Conservation (phyloP, 2,329 filamentous ascomycete species). For the Bimuria novae-zelandiae region DNA sequence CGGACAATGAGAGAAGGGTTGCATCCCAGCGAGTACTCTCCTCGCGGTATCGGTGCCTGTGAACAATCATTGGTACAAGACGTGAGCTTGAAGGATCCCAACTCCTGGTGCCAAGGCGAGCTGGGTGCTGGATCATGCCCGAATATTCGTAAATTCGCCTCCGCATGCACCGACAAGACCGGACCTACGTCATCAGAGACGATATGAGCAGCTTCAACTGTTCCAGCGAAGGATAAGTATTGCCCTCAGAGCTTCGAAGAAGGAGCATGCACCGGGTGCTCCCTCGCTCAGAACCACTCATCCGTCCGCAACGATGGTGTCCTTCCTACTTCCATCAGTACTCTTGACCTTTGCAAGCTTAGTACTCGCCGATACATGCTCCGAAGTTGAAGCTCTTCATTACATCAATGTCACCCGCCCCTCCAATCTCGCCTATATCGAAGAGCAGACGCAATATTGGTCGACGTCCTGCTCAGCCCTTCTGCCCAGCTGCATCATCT, state of each 20-base stretch:
- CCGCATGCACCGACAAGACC: not conserved
- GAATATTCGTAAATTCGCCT: not conserved
- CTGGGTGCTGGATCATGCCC: not conserved
- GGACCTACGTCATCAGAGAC: conserved; percentile 1
- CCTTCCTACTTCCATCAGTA: not conserved
- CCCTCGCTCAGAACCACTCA: not conserved
- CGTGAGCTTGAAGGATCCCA: too few species aligned
- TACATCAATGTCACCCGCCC: conserved; percentile 28
- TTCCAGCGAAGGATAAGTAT: not conserved
- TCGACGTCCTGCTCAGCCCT: conserved; percentile 37
- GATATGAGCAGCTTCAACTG: not conserved
- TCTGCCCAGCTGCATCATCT: conserved; percentile 38
- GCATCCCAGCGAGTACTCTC: not conserved
- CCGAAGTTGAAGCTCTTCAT: conserved; percentile 25
- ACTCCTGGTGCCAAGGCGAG: not conserved
- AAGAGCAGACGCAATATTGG: conserved; percentile 40
- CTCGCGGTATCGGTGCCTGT: not conserved
- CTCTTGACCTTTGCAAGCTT: conserved; percentile 9
- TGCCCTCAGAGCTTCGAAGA: not conserved
- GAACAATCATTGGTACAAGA: not conserved
- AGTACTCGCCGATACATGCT: conserved; percentile 24
- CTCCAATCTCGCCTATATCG: conserved; percentile 27
- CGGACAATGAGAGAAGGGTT: not conserved
- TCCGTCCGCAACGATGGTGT: conserved; percentile 8
- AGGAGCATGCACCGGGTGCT: not conserved